Percentiles rank a stretch among this genome's conserved stretches.
Evolutionary conservation across 2,329 filamentous ascomycete species (phyloP).

Genomic region (Teratosphaeria gauchensis): DNA sequence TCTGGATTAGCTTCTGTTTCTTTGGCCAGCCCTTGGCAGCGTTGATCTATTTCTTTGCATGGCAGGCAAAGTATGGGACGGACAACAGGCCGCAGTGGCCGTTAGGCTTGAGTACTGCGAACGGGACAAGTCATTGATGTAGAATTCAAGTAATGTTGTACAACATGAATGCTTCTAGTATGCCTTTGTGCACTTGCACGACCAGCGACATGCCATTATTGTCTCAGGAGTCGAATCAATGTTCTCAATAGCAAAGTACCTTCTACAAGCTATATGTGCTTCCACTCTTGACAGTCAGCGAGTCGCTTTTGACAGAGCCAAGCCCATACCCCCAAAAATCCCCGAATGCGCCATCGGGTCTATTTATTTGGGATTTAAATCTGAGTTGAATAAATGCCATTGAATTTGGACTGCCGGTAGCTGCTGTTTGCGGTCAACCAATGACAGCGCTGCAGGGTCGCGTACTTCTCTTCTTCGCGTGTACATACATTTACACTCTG

Average conservation of each 20-base stretch:
- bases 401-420: background rate
- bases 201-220: too few species aligned
- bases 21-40: slow-evolving; percentile 90
- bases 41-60: slow-evolving; percentile 92
- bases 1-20: slow-evolving; percentile 69
- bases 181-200: background rate
- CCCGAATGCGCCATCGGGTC: background rate
- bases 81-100: slow-evolving; percentile 12
- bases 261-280: too few species aligned
- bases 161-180: background rate
- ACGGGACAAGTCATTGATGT: background rate
- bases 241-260: too few species aligned
- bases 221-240: too few species aligned
- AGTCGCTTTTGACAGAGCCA: too few species aligned
- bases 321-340: background rate
- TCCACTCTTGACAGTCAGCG: too few species aligned
- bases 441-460: background rate
- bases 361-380: background rate
- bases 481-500: background rate
- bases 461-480: background rate
- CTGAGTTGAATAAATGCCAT: background rate
- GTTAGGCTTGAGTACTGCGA: slow-evolving; percentile 1
- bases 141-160: background rate
- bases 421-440: background rate
- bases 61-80: slow-evolving; percentile 88